Evolutionary conservation across 208 protist genomes (phyloP).

Genomic region (Kentomonas sorsogonicus): DNA sequence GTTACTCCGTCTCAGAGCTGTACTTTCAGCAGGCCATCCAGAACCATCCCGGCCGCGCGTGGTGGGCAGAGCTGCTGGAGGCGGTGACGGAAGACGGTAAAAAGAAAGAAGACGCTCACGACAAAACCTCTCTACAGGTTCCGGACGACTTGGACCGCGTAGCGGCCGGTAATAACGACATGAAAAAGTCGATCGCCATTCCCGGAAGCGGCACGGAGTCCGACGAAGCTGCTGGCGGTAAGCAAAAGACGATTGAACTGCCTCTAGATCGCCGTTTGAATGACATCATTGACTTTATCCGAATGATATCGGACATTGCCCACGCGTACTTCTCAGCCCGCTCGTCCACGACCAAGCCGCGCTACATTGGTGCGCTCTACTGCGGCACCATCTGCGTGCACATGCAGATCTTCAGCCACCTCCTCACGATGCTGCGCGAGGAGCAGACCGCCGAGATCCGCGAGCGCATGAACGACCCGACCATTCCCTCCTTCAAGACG

Average conservation of each 20-base stretch:
- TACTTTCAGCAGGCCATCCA: slow-evolving; percentile 18
- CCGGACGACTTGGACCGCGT: slow-evolving; percentile 2
- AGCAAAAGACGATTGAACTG: slow-evolving; percentile 8
- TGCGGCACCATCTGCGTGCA: slow-evolving; percentile 12
- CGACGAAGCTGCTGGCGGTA: not conserved
- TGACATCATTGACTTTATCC: slow-evolving; percentile 25
- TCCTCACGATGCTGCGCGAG: slow-evolving; percentile 11
- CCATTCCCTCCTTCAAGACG: too few species aligned
- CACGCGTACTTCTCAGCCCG: slow-evolving; percentile 23
- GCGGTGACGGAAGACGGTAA: not conserved
- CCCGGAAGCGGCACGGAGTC: slow-evolving; percentile 1
- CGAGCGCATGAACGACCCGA: not conserved
- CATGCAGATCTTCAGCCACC: slow-evolving; percentile 11
- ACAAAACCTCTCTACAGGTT: not conserved
- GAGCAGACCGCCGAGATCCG: slow-evolving; percentile 3
- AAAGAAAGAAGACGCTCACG: not conserved
- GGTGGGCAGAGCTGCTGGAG: slow-evolving; percentile 9
- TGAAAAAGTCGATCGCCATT: slow-evolving; percentile 4
- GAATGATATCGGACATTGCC: slow-evolving; percentile 22
- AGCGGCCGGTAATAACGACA: not conserved
- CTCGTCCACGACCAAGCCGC: slow-evolving; percentile 3
- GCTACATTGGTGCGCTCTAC: slow-evolving; percentile 16
- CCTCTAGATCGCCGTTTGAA: slow-evolving; percentile 24
- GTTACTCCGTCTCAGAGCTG: slow-evolving; percentile 16
- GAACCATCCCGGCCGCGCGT: slow-evolving; percentile 11